Percentiles rank a stretch among this genome's conserved stretches.
Evolutionary conservation across 2,329 filamentous ascomycete species (phyloP).

Genomic region (Microdochium nivale): DNA sequence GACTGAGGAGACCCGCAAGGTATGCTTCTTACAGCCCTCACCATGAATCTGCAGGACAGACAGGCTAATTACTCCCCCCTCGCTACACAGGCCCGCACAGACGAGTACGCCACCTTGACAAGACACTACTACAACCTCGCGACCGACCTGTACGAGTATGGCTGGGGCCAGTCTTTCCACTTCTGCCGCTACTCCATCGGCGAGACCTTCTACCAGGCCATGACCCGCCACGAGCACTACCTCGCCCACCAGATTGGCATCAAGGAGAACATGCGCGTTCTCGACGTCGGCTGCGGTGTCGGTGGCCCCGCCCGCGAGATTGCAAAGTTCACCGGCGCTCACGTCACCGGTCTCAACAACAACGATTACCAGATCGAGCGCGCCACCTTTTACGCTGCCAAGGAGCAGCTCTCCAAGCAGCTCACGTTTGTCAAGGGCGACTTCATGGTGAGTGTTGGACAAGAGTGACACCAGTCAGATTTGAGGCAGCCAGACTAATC

Average conservation of each 20-base stretch:
- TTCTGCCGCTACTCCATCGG: constrained; percentile 88
- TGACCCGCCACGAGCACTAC: constrained; percentile 96
- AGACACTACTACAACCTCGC: constrained; percentile 94
- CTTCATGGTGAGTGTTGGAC: constrained; percentile 64
- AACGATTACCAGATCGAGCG: constrained; percentile 98
- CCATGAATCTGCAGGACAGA: neutral
- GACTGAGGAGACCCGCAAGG: constrained; percentile 74
- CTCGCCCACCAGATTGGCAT: constrained; percentile 84
- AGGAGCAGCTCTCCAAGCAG: constrained; percentile 73
- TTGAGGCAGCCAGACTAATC: too few relatives aligned
- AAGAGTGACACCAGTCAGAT: too few relatives aligned
- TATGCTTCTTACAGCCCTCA: constrained; percentile 29
- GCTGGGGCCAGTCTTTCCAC: constrained; percentile 94
- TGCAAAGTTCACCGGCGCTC: constrained; percentile 85
- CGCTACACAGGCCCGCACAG: constrained; percentile 56
- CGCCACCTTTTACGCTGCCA: constrained; percentile 74
- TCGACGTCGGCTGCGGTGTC: constrained; percentile 96
- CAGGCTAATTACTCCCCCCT: constrained; percentile 1
- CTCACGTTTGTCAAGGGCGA: constrained; percentile 87
- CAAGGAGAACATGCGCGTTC: constrained; percentile 76
- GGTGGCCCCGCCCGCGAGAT: constrained; percentile 94
- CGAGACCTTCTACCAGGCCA: constrained; percentile 83
- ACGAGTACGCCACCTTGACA: constrained; percentile 88
- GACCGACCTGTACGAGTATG: constrained; percentile 95
- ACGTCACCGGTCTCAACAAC: constrained; percentile 93